phyloP scores from a whole-genome alignment of 2,329 filamentous ascomycete genomes.

The Neofusicoccum sp. region DNA sequence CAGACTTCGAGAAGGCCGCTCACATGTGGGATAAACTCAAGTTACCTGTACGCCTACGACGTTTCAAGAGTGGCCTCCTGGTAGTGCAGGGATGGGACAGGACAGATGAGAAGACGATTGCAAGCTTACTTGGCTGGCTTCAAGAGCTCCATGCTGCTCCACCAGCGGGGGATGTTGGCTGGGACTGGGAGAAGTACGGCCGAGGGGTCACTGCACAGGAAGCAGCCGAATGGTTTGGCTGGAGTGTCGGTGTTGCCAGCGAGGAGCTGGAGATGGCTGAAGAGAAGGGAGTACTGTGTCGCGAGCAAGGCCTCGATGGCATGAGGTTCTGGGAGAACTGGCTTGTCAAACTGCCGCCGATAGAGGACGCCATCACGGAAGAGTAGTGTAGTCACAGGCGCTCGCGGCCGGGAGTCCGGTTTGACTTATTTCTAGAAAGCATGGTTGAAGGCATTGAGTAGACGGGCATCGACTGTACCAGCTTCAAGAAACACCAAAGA shows the following conservation, averaged over 20 bases:
- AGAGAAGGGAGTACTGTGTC: conserved; percentile 81
- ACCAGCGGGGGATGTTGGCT: conserved; percentile 65
- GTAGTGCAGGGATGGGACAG: conserved; percentile 88
- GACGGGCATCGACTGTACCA: background rate
- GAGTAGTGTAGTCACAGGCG: background rate
- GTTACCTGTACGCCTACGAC: conserved; percentile 81
- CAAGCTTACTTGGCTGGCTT: conserved; percentile 75
- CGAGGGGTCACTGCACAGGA: conserved; percentile 88
- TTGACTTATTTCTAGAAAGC: background rate
- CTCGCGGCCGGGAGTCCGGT: background rate
- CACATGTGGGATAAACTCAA: conserved; percentile 84
- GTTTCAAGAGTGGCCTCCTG: conserved; percentile 91
- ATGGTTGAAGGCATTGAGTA: background rate
- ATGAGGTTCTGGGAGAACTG: conserved; percentile 90
- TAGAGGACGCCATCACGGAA: background rate
- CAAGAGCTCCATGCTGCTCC: conserved; percentile 69
- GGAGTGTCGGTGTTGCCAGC: conserved; percentile 94
- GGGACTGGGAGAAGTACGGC: conserved; percentile 79
- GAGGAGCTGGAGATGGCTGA: conserved; percentile 98
- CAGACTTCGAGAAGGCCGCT: conserved; percentile 89
- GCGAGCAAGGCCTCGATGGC: conserved; percentile 90
- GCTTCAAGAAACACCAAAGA: background rate
- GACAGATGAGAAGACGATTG: conserved; percentile 88
- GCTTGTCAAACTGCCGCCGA: conserved; percentile 28
- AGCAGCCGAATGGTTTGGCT: conserved; percentile 85